phyloP scores from a whole-genome alignment of 2,329 filamentous ascomycete genomes.

The Diaporthe citriasiana region DNA sequence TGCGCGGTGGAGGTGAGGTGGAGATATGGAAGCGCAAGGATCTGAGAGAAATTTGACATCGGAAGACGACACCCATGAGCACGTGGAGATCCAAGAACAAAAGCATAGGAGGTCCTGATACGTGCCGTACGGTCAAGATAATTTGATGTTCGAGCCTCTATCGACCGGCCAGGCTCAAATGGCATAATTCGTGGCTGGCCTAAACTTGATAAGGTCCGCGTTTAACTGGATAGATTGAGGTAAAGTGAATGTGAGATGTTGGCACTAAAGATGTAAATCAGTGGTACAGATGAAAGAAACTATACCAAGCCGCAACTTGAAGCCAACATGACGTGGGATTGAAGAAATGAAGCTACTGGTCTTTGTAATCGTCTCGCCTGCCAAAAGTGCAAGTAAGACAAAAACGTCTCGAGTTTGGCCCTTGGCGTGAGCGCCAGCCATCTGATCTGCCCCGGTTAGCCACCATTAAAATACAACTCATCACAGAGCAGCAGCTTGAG shows the following conservation, averaged over 20 bases:
- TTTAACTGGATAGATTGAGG: neutral
- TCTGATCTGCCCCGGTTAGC: too few species aligned
- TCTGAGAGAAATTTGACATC: conserved; percentile 56
- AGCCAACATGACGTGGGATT: neutral
- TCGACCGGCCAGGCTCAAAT: neutral
- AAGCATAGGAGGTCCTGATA: neutral
- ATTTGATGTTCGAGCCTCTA: neutral
- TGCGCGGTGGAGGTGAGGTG: conserved; percentile 88
- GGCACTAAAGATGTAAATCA: neutral
- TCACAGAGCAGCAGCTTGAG: neutral
- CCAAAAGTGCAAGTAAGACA: neutral
- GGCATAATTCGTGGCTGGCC: neutral
- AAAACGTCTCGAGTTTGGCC: neutral
- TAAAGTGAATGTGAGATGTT: neutral
- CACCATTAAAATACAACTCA: neutral
- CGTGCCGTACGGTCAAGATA: neutral
- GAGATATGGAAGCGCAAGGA: conserved; percentile 83
- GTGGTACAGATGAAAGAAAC: neutral
- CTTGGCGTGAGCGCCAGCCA: neutral
- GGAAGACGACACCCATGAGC: neutral
- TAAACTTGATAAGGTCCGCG: neutral
- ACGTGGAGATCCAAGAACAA: neutral
- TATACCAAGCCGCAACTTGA: neutral
- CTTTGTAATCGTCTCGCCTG: neutral
- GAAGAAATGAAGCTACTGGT: neutral